Evolutionary conservation across 1,284 basidiomycete genomes (phyloP), one percentile per base, ranked within the genome.

Genomic region (Peniophora sp.): DNA sequence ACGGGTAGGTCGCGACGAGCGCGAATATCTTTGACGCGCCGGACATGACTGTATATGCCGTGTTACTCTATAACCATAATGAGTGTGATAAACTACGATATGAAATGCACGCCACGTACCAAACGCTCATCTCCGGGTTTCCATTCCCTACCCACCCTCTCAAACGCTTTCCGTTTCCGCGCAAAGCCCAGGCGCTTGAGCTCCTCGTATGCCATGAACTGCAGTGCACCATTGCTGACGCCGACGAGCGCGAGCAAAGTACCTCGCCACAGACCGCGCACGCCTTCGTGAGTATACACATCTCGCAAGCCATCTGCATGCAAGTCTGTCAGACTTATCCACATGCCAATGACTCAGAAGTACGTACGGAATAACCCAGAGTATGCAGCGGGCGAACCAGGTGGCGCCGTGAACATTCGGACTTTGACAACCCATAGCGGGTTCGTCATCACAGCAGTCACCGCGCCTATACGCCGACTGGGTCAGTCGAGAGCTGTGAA

Each of bases 361-460:
- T n/a, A 76, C 84, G 60, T 57, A 93, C 92, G 73, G 76, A 82
- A 84, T 50, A 95, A 72, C 3, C 85, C 81, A n/a, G 79, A 77
- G 66, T 96, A 95, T 1, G 89, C 81, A 5, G 66, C 69, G 27
- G 86, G 78, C 52, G 83, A 79, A 52, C 79, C 75, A 22, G 77
- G 66, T 3, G 70, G 73, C 0, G 92, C 91, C 1, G 94, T 94
- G 63, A 98, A 99, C 84, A 99, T 96, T 53, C 96, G 83, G 6
- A 97, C 96, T 72, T 97, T 93, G 55, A 99, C 89, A 11, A 99
- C 92, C 96, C 96, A 99, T 59, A 99, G 85, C 0, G 97, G 97
- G 67, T 99, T 99, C 8, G 97, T 99, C 66, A 97, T 79, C 55
- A 98, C 75, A 0, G 96, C 94, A 2, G 95, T 97, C 27, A 87